These are phyloP conservation scores for Phaffomyces antillensis DNA, from an alignment of 805 yeast species.

Conservation along the genomic window DNA sequence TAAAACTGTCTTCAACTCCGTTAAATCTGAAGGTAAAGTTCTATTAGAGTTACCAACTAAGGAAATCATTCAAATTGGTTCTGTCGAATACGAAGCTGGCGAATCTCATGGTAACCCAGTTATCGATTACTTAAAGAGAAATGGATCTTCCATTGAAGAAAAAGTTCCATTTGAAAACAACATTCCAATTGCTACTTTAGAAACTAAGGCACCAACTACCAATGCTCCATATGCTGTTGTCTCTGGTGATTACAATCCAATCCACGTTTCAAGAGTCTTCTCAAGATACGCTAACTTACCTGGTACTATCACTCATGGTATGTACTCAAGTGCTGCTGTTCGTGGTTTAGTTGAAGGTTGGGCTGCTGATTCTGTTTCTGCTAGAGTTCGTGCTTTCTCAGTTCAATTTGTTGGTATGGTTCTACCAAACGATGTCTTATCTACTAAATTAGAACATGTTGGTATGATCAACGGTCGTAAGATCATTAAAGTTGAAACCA, in stretches of 20 bases:
- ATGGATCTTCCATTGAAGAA: slow-evolving; percentile 91
- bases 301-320: slow-evolving; percentile 98
- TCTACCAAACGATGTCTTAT: slow-evolving; percentile 85
- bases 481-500: slow-evolving; percentile 86
- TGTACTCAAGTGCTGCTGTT: slow-evolving; percentile 95
- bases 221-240: slow-evolving; percentile 96
- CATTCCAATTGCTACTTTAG: slow-evolving; percentile 67
- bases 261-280: slow-evolving; percentile 93
- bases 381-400: slow-evolving; percentile 91
- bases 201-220: slow-evolving; percentile 80
- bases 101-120: slow-evolving; percentile 97
- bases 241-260: slow-evolving; percentile 97
- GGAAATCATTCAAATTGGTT: slow-evolving; percentile 78
- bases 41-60: slow-evolving; percentile 86
- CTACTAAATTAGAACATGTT: slow-evolving; percentile 84
- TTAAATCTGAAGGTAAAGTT: slow-evolving; percentile 78
- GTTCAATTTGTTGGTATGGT: slow-evolving; percentile 96
- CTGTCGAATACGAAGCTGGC: slow-evolving; percentile 83
- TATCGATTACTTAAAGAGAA: slow-evolving; percentile 83
- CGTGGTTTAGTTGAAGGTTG: slow-evolving; percentile 94
- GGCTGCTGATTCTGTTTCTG: slow-evolving; percentile 96
- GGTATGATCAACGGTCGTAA: slow-evolving; percentile 99
- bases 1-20: slow-evolving; percentile 68
- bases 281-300: slow-evolving; percentile 90
- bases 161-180: slow-evolving; percentile 85